Evolutionary conservation across 2,329 filamentous ascomycete species (phyloP), one percentile per base, ranked within the genome.

Genomic region (Curvularia hawaiiensis): DNA sequence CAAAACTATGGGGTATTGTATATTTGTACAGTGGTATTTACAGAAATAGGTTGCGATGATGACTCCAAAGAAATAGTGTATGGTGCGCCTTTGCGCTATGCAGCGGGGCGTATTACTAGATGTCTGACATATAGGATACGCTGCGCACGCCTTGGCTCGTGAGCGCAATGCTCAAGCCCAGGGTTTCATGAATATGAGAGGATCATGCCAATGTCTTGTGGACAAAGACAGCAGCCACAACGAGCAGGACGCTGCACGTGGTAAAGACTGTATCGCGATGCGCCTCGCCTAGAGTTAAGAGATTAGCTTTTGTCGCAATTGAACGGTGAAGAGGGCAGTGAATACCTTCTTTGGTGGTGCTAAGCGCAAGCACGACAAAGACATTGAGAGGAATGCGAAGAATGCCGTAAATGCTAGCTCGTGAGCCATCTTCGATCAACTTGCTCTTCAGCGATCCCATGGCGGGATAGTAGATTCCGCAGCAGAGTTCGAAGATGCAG

Each of bases 391-490:
- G 85, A 14, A 88, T 77, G 30, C 85, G 79, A 67, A 88, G 74
- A 51, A 85, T 74, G 16, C 82, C 82, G 67, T 88, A 88, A 16
- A 87, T 78, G 43, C 79, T 80, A 3, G 81, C 83, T 43, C 85
- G 77, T 24, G 80, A 76, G 2, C 78, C 78, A 66, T 88, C 84
- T 1, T 83, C 79, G n/a, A 87, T 78, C 5, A 85, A 71, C 38
- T 77, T 74, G 7, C 82, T 82, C 70, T 86, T 87, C 52, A 86
- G 66, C 48, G 81, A 81, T 1, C 79, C 82, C 69, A 86, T 83
- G 56, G 79, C 80, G 0, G 85, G 85, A 64, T 79, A 86, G 65
- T 87, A 88, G 35, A 83, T 75, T 5, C 85, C 85, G 22, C 86
- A 80, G 66, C 83, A 85, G 11, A 77, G 75, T 67, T 88, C 84